Evolutionary conservation across 2,329 filamentous ascomycete genomes (phyloP).

Genomic region (Talaromyces albobiverticillius): DNA sequence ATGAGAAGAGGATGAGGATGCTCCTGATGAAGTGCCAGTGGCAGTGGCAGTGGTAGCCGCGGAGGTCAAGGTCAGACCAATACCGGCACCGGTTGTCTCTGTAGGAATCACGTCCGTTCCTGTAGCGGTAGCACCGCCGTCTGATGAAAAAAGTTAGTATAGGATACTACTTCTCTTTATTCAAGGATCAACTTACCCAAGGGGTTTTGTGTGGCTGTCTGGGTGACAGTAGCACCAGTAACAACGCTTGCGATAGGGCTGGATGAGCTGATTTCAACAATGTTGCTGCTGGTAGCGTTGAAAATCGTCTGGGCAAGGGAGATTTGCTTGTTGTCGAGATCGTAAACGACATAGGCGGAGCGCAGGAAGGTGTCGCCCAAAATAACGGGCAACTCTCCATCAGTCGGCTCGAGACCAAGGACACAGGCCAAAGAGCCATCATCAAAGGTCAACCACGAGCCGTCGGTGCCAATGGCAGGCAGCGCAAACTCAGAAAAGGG

Average conservation of each 20-base stretch:
- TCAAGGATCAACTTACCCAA: too few species aligned
- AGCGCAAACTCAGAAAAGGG: conserved; percentile 55
- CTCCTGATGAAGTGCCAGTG: neutral
- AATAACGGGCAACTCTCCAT: conserved; percentile 48
- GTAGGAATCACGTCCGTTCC: neutral
- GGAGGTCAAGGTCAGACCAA: too few species aligned
- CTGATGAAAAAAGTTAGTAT: too few species aligned
- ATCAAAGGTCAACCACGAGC: conserved; percentile 39
- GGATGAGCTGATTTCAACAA: conserved; percentile 13
- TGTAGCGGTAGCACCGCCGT: neutral
- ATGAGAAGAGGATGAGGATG: neutral
- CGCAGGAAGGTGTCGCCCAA: conserved; percentile 72
- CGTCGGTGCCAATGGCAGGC: conserved; percentile 50
- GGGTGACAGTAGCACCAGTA: conserved; percentile 22
- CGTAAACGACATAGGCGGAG: conserved; percentile 70
- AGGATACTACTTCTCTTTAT: too few species aligned
- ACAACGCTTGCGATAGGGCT: conserved; percentile 11
- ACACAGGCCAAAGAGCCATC: conserved; percentile 50
- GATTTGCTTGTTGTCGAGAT: conserved; percentile 66
- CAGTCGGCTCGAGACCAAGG: conserved; percentile 63
- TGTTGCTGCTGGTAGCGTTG: conserved; percentile 34
- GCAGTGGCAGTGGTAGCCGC: too few species aligned
- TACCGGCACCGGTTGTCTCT: neutral
- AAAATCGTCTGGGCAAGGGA: conserved; percentile 65
- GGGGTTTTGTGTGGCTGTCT: conserved; percentile 22